A percentile compares a stretch with the other conserved stretches of the same genome.
phyloP scores from a whole-genome alignment of 2,329 filamentous ascomycete species.

The Talaromyces albobiverticillius region DNA sequence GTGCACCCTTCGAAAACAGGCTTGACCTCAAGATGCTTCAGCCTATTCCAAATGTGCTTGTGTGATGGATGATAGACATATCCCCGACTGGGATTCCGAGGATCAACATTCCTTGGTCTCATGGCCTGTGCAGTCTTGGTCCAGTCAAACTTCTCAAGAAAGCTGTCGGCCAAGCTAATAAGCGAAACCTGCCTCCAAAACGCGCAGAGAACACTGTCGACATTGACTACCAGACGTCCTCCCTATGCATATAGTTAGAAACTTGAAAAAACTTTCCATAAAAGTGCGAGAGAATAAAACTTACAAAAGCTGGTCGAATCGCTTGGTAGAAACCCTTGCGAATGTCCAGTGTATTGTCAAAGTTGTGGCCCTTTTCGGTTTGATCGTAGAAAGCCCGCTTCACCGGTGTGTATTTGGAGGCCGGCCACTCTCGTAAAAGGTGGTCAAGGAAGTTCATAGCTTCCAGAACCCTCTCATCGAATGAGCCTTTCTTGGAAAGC shows the following conservation, averaged over 20 bases:
- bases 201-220: conserved; percentile 86
- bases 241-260: conserved; percentile 41
- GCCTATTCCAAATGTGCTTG: conserved; percentile 23
- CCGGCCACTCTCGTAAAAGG: conserved; percentile 75
- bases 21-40: conserved; percentile 37
- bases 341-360: conserved; percentile 69
- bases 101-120: conserved; percentile 21
- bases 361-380: conserved; percentile 46
- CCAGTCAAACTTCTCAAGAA: conserved; percentile 30
- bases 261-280: conserved; percentile 18
- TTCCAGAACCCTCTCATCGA: conserved; percentile 68
- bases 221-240: conserved; percentile 72
- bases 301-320: conserved; percentile 68
- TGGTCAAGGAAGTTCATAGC: conserved; percentile 91
- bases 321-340: conserved; percentile 89
- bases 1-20: conserved; percentile 36
- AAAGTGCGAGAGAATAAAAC: conserved; percentile 13
- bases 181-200: conserved; percentile 66
- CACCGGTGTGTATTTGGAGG: conserved; percentile 64
- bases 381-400: conserved; percentile 78
- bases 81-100: not conserved
- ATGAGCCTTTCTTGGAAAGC: conserved; percentile 50
- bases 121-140: conserved; percentile 27
- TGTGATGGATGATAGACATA: conserved; percentile 1
- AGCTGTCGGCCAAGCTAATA: conserved; percentile 32